Evolutionary conservation across 163 green algal species (phyloP).

Genomic region (Chloromonas sp.): DNA sequence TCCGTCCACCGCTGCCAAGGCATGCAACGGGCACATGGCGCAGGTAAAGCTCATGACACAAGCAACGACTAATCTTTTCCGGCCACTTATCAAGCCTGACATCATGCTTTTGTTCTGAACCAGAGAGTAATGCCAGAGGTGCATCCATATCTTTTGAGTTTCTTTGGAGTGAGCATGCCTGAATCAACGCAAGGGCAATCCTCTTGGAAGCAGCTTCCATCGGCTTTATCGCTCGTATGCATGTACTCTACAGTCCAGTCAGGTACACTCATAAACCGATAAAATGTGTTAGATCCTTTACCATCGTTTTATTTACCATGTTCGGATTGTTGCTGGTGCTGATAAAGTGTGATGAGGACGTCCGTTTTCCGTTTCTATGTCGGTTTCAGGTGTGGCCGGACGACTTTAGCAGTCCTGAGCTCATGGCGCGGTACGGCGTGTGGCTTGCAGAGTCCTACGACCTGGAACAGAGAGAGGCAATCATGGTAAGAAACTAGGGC

Average conservation of each 20-base stretch:
- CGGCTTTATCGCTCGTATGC: background rate
- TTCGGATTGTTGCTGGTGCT: background rate
- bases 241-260: background rate
- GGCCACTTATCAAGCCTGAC: too few relatives aligned
- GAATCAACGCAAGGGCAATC: background rate
- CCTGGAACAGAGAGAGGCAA: constrained; percentile 4
- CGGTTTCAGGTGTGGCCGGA: constrained; percentile 7
- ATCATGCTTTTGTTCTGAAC: too few relatives aligned
- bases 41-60: background rate
- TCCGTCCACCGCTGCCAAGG: background rate
- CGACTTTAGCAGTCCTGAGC: background rate
- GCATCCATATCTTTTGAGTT: background rate
- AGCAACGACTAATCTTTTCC: background rate
- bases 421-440: background rate
- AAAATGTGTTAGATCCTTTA: background rate
- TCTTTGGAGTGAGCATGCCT: background rate
- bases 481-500: background rate
- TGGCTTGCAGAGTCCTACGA: constrained; percentile 10
- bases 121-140: background rate
- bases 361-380: background rate
- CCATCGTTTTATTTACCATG: background rate
- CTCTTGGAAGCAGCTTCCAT: background rate
- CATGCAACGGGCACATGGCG: constrained; percentile 6
- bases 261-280: background rate
- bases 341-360: background rate